A percentile compares a stretch with the other conserved stretches of the same genome.
These are phyloP conservation scores for Picea sitchensis DNA, from an alignment of 75 land plant genomes.

Conservation along the genomic window DNA sequence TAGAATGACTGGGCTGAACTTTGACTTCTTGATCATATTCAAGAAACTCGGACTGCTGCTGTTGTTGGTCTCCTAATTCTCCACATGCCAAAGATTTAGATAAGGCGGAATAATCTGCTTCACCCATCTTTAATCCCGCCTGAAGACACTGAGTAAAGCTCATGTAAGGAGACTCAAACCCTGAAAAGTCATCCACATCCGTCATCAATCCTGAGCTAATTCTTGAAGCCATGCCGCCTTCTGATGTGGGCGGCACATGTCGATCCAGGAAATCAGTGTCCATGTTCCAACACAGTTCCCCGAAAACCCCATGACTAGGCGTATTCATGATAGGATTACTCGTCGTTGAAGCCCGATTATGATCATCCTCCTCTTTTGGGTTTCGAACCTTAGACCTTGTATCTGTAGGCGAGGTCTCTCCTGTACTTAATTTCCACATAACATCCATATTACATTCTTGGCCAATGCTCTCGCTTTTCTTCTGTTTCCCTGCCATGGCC, in stretches of 20 bases:
- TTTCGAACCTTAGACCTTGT: neutral
- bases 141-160: slow-evolving; percentile 16
- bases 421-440: slow-evolving; percentile 2
- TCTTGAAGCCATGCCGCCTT: too few species aligned
- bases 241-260: too few species aligned
- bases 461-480: neutral
- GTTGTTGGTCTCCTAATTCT: too few species aligned
- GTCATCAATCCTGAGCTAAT: neutral
- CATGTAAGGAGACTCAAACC: slow-evolving; percentile 8
- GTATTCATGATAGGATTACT: neutral
- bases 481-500: too few species aligned
- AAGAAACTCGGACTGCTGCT: too few species aligned
- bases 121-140: neutral
- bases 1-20: too few species aligned
- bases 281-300: neutral
- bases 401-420: neutral
- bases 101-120: neutral
- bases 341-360: neutral
- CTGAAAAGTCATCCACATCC: slow-evolving; percentile 3
- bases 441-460: neutral
- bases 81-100: neutral
- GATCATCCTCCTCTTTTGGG: neutral
- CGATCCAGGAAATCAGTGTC: neutral
- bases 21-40: too few species aligned
- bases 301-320: neutral